phyloP scores from a whole-genome alignment of 371 early-diverging fungal genomes.

The Mycotypha africana region DNA sequence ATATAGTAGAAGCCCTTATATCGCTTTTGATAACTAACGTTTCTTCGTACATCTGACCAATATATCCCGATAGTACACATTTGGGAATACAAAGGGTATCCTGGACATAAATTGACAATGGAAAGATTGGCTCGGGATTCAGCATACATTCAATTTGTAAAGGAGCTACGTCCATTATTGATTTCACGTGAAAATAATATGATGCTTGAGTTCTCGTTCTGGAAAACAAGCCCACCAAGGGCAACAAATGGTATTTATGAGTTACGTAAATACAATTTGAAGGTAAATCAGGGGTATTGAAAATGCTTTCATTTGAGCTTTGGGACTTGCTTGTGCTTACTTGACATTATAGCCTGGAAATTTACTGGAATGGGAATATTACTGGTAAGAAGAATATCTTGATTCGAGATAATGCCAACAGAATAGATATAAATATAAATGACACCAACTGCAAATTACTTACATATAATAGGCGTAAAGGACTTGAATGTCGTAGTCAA shows the following conservation, averaged over 20 bases:
- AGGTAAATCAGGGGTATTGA: constrained; percentile 28
- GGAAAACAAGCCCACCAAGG: constrained; percentile 75
- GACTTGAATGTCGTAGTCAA: constrained; percentile 81
- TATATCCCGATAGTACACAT: constrained; percentile 60
- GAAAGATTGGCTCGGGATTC: constrained; percentile 48
- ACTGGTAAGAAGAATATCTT: constrained; percentile 50
- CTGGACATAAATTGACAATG: constrained; percentile 63
- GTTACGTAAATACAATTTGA: constrained; percentile 80
- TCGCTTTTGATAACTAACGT: no score
- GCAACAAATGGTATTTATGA: constrained; percentile 84
- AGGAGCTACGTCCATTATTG: constrained; percentile 64
- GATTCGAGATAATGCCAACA: no score
- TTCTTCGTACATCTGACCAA: not conserved
- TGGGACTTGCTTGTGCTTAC: not conserved
- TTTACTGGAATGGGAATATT: constrained; percentile 89
- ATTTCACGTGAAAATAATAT: constrained; percentile 75
- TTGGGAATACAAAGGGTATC: constrained; percentile 91
- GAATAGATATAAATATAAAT: no score
- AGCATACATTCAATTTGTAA: constrained; percentile 47
- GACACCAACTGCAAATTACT: no score
- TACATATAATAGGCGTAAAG: constrained; percentile 60
- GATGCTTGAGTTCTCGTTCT: constrained; percentile 90
- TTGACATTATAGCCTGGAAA: constrained; percentile 64
- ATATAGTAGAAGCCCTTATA: not conserved
- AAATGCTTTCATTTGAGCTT: not conserved